Percentiles rank a stretch among this genome's conserved stretches.
These are phyloP conservation scores for Nakazawaea wickerhamii DNA, from an alignment of 805 yeast species.

Conservation along the genomic window DNA sequence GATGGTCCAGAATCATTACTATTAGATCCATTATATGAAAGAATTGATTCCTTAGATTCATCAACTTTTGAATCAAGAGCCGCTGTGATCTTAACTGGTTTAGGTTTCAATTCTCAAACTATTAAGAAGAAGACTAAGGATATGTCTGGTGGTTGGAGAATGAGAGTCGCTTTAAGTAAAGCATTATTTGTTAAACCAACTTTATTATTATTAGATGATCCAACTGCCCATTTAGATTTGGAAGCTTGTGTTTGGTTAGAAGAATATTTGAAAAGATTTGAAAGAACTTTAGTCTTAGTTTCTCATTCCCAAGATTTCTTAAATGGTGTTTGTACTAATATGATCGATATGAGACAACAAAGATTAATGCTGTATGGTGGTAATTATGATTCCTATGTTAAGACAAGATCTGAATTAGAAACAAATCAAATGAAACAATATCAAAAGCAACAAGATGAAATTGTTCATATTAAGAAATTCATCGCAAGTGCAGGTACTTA, in stretches of 20 bases:
- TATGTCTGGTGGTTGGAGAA: conserved; percentile 99
- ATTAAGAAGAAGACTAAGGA: conserved; percentile 93
- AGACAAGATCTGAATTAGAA: conserved; percentile 91
- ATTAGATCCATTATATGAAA: conserved; percentile 87
- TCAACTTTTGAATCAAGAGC: conserved; percentile 95
- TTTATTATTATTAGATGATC: conserved; percentile 89
- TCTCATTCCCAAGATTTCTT: conserved; percentile 99
- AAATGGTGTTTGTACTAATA: conserved; percentile 96
- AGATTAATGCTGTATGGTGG: conserved; percentile 81
- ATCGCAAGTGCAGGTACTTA: conserved; percentile 99
- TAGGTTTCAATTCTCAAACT: conserved; percentile 86
- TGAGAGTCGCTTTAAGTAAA: conserved; percentile 98
- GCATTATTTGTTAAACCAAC: conserved; percentile 98
- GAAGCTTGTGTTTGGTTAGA: conserved; percentile 99
- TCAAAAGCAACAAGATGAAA: conserved; percentile 97
- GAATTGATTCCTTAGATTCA: conserved; percentile 94
- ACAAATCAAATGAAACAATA: conserved; percentile 98
- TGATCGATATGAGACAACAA: conserved; percentile 95
- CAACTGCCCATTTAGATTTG: conserved; percentile 98
- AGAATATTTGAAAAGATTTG: conserved; percentile 92
- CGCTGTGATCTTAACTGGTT: conserved; percentile 91
- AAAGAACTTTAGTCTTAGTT: conserved; percentile 87
- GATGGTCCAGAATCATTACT: conserved; percentile 92
- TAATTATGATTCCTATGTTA: conserved; percentile 94
- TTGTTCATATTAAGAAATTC: conserved; percentile 95